Evolutionary conservation across 129 eudicot genomes (phyloP).

Genomic region (Scalesia atractyloides): DNA sequence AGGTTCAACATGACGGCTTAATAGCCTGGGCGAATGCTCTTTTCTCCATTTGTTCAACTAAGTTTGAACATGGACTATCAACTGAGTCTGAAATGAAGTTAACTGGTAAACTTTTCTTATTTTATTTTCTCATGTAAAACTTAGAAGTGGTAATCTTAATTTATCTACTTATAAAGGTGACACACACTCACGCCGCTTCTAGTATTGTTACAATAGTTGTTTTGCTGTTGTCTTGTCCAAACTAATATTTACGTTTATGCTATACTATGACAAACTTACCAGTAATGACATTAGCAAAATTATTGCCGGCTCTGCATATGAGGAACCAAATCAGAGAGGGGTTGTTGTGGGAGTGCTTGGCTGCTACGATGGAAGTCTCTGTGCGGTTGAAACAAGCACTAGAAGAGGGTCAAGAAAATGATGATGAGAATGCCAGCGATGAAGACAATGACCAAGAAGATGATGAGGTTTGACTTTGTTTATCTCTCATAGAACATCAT

Average conservation of each 20-base stretch:
- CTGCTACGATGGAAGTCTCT: constrained; percentile 61
- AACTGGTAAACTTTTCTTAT: constrained; percentile 43
- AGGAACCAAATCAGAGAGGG: constrained; percentile 34
- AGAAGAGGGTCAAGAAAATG: constrained; percentile 48
- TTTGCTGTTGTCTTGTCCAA: neutral
- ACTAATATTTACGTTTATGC: neutral
- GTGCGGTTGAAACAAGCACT: constrained; percentile 57
- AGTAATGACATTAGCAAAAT: constrained; percentile 60
- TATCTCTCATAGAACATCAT: neutral
- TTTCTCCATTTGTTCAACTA: constrained; percentile 42
- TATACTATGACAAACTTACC: constrained; percentile 5
- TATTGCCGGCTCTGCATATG: constrained; percentile 39
- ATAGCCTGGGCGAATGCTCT: constrained; percentile 55
- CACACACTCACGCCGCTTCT: neutral
- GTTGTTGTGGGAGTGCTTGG: constrained; percentile 52
- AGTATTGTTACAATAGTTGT: neutral
- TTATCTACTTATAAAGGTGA: neutral
- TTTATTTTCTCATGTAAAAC: constrained; percentile 7
- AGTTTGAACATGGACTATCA: constrained; percentile 54
- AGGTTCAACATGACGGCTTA: constrained; percentile 56
- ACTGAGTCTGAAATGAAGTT: constrained; percentile 64
- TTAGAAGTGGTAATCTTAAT: neutral
- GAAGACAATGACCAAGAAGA: constrained; percentile 37
- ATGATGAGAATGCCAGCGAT: constrained; percentile 34
- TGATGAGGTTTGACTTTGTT: constrained; percentile 37